Conservation (phyloP, 2,329 filamentous ascomycete genomes). For the Graphilbum ipis-grandicollis region DNA sequence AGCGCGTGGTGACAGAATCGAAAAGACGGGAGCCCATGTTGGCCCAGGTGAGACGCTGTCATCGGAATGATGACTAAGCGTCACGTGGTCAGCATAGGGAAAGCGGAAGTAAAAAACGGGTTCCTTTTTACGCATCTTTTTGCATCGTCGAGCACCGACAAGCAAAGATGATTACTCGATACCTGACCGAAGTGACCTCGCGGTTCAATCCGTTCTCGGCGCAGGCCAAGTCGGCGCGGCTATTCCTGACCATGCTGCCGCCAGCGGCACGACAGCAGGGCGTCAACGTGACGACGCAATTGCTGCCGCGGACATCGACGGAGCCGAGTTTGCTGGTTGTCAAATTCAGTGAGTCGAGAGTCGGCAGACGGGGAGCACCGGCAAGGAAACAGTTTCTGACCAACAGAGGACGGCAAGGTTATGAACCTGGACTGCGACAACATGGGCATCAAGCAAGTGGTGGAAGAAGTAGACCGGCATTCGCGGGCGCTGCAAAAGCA, state of each 20-base stretch:
- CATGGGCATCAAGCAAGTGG: conserved; percentile 68
- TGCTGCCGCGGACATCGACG: conserved; percentile 53
- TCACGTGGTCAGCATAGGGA: too few relatives aligned
- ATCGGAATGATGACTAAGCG: too few relatives aligned
- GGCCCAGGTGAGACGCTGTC: too few relatives aligned
- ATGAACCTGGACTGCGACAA: conserved; percentile 67
- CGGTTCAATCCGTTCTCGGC: conserved; percentile 85
- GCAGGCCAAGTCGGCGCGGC: conserved; percentile 62
- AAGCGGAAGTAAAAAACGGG: too few relatives aligned
- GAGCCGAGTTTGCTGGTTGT: conserved; percentile 54
- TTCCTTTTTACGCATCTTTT: too few relatives aligned
- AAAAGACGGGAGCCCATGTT: too few relatives aligned
- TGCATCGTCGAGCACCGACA: too few relatives aligned
- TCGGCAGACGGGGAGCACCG: too few relatives aligned
- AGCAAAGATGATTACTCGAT: conserved; percentile 80
- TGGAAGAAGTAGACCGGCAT: conserved; percentile 81
- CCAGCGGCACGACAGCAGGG: conserved; percentile 54
- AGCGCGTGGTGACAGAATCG: too few relatives aligned
- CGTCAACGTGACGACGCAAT: conserved; percentile 61
- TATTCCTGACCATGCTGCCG: conserved; percentile 76
- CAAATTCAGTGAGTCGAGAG: conserved; percentile 81
- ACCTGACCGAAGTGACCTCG: conserved; percentile 69
- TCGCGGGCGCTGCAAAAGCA: conserved; percentile 67
- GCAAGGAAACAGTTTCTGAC: too few relatives aligned
- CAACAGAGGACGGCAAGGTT: conserved; percentile 77